Percentiles rank a stretch among this genome's conserved stretches.
Evolutionary conservation across 345 rosid species (phyloP).

Genomic region (Toxicodendron radicans): DNA sequence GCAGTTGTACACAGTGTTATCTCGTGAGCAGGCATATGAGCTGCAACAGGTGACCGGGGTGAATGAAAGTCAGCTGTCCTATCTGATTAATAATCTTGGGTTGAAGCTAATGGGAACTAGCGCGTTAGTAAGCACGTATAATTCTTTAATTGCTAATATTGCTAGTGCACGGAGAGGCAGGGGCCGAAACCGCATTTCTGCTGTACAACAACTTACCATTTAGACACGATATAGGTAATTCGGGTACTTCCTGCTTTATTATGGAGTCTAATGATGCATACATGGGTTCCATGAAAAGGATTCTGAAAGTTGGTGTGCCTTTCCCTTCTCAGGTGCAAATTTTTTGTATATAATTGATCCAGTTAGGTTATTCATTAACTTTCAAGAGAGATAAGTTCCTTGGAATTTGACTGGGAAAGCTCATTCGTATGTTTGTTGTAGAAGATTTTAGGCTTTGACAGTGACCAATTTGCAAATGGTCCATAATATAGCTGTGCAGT

Average conservation of each 20-base stretch:
- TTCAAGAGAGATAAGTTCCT: conserved; percentile 22
- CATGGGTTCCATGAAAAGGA: background rate
- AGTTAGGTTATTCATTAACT: conserved; percentile 21
- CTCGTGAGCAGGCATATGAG: conserved; percentile 56
- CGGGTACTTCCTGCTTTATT: background rate
- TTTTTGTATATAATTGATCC: conserved; percentile 28
- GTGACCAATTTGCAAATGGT: background rate
- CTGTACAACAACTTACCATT: conserved; percentile 23
- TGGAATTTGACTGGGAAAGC: conserved; percentile 21
- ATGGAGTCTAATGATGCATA: conserved; percentile 9
- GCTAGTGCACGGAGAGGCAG: conserved; percentile 60
- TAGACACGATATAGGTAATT: conserved; percentile 12
- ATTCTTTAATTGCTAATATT: conserved; percentile 53
- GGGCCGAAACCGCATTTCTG: conserved; percentile 41
- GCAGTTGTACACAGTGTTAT: conserved; percentile 60
- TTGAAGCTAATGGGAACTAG: conserved; percentile 69
- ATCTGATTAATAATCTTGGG: conserved; percentile 48
- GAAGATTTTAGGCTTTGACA: conserved; percentile 17
- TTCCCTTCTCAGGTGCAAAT: conserved; percentile 14
- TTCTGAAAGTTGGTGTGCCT: conserved; percentile 8
- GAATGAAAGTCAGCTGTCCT: conserved; percentile 43
- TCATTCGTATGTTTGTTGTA: conserved; percentile 25
- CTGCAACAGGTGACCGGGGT: conserved; percentile 43
- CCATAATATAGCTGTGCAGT: conserved; percentile 3
- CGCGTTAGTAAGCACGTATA: conserved; percentile 33